phyloP scores from a whole-genome alignment of 352 stramenopile species.

The Pythium aristosporum region DNA sequence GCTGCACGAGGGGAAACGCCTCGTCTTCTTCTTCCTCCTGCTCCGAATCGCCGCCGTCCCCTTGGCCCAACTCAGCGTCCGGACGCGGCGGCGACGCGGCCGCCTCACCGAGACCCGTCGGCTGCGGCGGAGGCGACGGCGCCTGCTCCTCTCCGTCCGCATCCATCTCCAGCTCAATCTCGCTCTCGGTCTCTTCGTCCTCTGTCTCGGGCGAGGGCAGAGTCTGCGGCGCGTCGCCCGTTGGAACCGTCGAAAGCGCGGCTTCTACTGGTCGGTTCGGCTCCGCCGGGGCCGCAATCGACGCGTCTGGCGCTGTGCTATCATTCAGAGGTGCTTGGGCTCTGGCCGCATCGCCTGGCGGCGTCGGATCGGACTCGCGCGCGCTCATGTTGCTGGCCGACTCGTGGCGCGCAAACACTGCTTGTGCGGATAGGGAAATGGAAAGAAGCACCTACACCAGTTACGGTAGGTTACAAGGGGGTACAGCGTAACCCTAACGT shows the following conservation, averaged over 20 bases:
- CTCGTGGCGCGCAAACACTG: background rate
- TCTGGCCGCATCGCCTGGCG: background rate
- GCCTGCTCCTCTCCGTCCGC: background rate
- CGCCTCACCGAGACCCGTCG: background rate
- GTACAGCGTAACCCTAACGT: background rate
- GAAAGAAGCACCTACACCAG: slow-evolving; percentile 16
- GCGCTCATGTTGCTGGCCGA: background rate
- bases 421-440: background rate
- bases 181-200: slow-evolving; percentile 21
- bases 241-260: background rate
- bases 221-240: background rate
- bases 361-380: background rate
- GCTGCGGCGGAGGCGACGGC: background rate
- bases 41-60: background rate
- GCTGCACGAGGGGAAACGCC: slow-evolving; percentile 1
- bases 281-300: background rate
- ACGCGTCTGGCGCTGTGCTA: background rate
- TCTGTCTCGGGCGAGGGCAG: background rate
- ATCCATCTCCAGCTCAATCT: slow-evolving; percentile 13
- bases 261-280: background rate
- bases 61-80: background rate
- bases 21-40: slow-evolving; percentile 17
- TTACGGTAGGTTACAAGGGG: background rate
- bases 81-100: background rate
- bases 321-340: background rate